Conservation (phyloP, 805 yeast species). For the Candida suzukii region DNA sequence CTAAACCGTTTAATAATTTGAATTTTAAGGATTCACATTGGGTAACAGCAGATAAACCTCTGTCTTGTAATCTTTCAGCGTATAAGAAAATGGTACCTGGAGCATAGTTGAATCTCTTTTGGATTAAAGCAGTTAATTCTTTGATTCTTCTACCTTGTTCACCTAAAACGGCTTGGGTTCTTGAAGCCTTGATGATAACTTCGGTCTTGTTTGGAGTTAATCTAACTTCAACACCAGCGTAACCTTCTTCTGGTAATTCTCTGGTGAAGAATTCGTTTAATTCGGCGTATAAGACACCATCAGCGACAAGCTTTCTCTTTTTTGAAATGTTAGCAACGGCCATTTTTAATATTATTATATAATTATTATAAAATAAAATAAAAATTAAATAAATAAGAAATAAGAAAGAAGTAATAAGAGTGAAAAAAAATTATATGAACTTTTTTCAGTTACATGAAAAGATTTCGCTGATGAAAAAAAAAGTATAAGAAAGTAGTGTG, state of each 20-base stretch:
- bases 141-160: conserved; percentile 99
- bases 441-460: too few relatives aligned
- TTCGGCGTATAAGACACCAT: conserved; percentile 99
- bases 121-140: conserved; percentile 94
- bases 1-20: conserved; percentile 97
- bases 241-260: conserved; percentile 99
- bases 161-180: conserved; percentile 98
- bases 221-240: conserved; percentile 99
- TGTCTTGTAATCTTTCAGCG: conserved; percentile 99
- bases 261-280: conserved; percentile 99
- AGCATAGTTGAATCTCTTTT: conserved; percentile 96
- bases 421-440: too few relatives aligned
- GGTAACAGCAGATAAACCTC: conserved; percentile 99
- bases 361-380: too few relatives aligned
- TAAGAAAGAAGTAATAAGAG: too few relatives aligned
- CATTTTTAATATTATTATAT: conserved; percentile 15
- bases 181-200: conserved; percentile 97
- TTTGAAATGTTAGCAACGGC: conserved; percentile 62
- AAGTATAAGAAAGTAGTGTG: too few relatives aligned
- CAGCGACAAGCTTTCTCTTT: conserved; percentile 99
- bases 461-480: too few relatives aligned
- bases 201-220: conserved; percentile 97
- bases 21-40: conserved; percentile 99
- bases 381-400: too few relatives aligned
- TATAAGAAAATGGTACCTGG: conserved; percentile 89